Conservation (phyloP, 805 yeast genomes). For the Candida caryicola region DNA sequence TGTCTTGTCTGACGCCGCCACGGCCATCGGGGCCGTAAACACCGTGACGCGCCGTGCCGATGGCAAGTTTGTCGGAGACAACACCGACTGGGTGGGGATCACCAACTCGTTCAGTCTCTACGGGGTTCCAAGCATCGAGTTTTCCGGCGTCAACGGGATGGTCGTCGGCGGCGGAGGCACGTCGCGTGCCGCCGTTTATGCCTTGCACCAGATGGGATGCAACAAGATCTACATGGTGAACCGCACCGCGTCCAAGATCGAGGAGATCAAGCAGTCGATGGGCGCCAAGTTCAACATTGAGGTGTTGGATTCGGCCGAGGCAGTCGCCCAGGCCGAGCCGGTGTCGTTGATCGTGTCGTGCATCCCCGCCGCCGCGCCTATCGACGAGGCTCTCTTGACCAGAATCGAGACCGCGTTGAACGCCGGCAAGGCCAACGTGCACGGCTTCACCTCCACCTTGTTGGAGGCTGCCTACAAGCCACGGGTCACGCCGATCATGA, state of each 20-base stretch:
- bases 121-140: constrained; percentile 53
- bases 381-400: constrained; percentile 50
- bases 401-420: constrained; percentile 48
- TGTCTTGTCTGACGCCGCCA: constrained; percentile 73
- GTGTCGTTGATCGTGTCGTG: constrained; percentile 71
- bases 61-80: constrained; percentile 67
- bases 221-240: constrained; percentile 71
- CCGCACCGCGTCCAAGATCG: constrained; percentile 69
- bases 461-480: constrained; percentile 97
- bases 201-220: constrained; percentile 78
- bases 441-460: constrained; percentile 51
- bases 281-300: constrained; percentile 58
- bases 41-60: constrained; percentile 59
- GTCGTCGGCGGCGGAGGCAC: constrained; percentile 98
- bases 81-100: constrained; percentile 96
- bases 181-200: constrained; percentile 89
- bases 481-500: constrained; percentile 80
- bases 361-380: constrained; percentile 76
- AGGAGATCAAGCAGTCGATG: constrained; percentile 57
- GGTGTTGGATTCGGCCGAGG: constrained; percentile 49
- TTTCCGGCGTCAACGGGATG: constrained; percentile 53
- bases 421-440: constrained; percentile 32
- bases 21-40: constrained; percentile 88
- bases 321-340: constrained; percentile 42
- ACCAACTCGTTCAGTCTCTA: constrained; percentile 57